Base-by-base conservation (phyloP, 2,329 filamentous ascomycete species). In the Claviceps capensis region DNA sequence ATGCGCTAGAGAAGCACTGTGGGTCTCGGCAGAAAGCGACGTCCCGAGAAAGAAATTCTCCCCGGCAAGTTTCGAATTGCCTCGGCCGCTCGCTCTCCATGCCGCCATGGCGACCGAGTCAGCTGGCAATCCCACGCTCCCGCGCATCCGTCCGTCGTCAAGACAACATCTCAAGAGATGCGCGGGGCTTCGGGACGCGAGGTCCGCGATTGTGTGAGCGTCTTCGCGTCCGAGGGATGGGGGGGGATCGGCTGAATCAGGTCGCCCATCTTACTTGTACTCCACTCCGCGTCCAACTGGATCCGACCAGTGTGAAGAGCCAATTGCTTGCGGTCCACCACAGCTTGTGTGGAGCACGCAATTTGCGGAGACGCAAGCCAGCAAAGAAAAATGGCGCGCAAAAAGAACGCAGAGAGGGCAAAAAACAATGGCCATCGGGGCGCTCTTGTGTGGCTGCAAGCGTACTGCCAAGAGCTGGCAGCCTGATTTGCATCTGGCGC, bases 261-360 rank as follows among this genome's bases (percentile, higher is more conserved):
- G 17, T 34, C 30, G 30, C 30, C 30, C 30, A 34, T 34, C 30
- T 34, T 11, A 34, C 9, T 11, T 3, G 30, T 34, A 40, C 47
- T 51, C 22, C 30, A 50, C 41, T 23, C 19, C 19, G 34, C 26
- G 55, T 54, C 61, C 60, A 62, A 59, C 4, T 50, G 53, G 52
- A 49, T 49, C 54, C 52, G 53, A 44, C 56, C 57, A 59, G 54
- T 58, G 60, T 57, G 19, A 53, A 55, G 51, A 55, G 55, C 59
- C 62, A 62, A 61, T 63, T 54, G 57, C 56, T 54, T 30, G 46
- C 55, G 56, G 55, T 54, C 55, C 57, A 60, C 54, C 45, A 42
- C 51, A 66, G 64, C 64, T 67, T 55, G 51, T 64, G 65, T 65
- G 65, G 65, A 57, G 53, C 60, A 46, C 37, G 53, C 52, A 67